phyloP scores from a whole-genome alignment of 805 yeast species.

The Schwanniomyces vanrijiae region DNA sequence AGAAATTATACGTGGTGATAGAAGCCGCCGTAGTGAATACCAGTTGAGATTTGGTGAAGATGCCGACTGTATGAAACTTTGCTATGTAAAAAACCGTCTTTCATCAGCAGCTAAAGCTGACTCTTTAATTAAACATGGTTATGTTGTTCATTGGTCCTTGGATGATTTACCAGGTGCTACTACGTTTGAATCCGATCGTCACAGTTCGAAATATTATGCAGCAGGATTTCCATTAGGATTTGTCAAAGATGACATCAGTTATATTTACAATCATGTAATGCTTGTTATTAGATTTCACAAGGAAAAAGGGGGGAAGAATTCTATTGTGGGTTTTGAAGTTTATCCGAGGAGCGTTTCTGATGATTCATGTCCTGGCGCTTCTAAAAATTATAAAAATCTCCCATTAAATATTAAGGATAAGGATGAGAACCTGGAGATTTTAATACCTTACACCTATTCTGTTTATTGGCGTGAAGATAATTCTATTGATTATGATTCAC shows the following conservation, averaged over 20 bases:
- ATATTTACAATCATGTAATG: constrained; percentile 78
- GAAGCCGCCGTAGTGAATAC: constrained; percentile 75
- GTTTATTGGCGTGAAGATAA: constrained; percentile 87
- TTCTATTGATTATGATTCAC: constrained; percentile 58
- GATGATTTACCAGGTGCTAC: constrained; percentile 90
- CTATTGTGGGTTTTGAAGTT: constrained; percentile 87
- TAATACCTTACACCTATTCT: constrained; percentile 78
- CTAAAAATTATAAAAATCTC: constrained; percentile 57
- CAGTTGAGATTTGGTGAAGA: constrained; percentile 64
- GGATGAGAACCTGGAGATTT: constrained; percentile 30
- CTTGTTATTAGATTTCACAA: constrained; percentile 70
- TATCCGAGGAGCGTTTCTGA: constrained; percentile 78
- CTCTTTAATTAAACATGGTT: constrained; percentile 63
- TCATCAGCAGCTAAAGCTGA: constrained; percentile 55
- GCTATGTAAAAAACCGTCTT: constrained; percentile 57
- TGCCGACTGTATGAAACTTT: constrained; percentile 61
- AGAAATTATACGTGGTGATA: constrained; percentile 77
- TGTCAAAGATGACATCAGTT: constrained; percentile 53
- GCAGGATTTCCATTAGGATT: constrained; percentile 87
- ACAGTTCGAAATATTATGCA: constrained; percentile 68
- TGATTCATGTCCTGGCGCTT: constrained; percentile 72
- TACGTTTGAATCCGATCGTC: constrained; percentile 61
- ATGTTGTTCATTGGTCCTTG: constrained; percentile 79
- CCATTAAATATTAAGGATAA: constrained; percentile 44
- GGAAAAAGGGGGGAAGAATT: constrained; percentile 39